These are phyloP conservation scores for Lophium mytilinum DNA, from an alignment of 495 filamentous ascomycete genomes.

Conservation along the genomic window DNA sequence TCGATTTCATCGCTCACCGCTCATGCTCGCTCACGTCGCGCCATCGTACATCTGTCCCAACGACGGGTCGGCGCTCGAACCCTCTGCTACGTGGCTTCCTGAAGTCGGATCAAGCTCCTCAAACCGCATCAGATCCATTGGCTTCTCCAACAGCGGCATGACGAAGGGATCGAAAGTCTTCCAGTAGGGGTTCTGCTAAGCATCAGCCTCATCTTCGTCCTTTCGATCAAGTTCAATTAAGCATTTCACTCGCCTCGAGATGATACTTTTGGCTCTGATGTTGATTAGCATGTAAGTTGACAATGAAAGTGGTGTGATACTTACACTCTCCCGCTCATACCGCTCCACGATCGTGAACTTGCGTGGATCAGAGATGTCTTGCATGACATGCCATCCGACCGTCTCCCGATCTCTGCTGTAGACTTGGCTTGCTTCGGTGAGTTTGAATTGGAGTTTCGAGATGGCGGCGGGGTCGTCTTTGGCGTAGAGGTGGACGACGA, in stretches of 20 bases:
- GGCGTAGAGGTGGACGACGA: constrained; percentile 54
- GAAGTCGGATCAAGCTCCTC: constrained; percentile 47
- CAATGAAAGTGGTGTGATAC: constrained; percentile 16
- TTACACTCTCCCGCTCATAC: constrained; percentile 48
- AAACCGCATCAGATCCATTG: constrained; percentile 56
- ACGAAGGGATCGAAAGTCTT: constrained; percentile 63
- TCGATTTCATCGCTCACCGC: neutral
- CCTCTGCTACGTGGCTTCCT: constrained; percentile 12
- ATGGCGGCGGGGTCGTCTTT: constrained; percentile 53
- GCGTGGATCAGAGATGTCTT: constrained; percentile 52
- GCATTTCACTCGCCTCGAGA: constrained; percentile 30
- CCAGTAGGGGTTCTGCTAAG: constrained; percentile 53
- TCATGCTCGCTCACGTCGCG: neutral
- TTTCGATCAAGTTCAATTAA: neutral
- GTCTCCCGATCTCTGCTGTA: constrained; percentile 62
- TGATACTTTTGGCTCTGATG: constrained; percentile 50
- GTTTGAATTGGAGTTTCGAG: constrained; percentile 55
- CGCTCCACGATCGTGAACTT: constrained; percentile 65
- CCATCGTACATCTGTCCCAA: constrained; percentile 6
- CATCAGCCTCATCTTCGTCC: neutral
- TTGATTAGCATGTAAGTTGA: constrained; percentile 12
- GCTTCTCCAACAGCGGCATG: constrained; percentile 51
- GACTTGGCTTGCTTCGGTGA: constrained; percentile 55
- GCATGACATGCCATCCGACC: constrained; percentile 60
- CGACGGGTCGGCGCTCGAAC: constrained; percentile 2